These are phyloP conservation scores for Pseudotulostoma volvatum DNA, from an alignment of 495 filamentous ascomycete species.

Conservation along the genomic window DNA sequence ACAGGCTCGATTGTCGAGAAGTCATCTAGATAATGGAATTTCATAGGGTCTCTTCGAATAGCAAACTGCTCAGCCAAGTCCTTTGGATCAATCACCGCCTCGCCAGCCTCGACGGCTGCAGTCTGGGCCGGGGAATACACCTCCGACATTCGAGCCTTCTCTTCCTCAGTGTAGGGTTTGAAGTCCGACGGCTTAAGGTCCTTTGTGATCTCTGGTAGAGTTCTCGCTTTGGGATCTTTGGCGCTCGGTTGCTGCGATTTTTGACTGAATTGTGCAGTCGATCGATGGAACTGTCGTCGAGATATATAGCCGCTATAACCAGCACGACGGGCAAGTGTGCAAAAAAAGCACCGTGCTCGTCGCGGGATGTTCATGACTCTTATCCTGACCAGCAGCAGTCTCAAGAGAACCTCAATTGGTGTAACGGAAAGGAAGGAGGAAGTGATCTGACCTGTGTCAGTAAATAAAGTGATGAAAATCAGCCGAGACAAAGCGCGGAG, in stretches of 20 bases:
- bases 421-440: background rate
- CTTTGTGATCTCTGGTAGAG: conserved; percentile 6
- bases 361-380: conserved; percentile 40
- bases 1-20: conserved; percentile 59
- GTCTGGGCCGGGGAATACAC: conserved; percentile 70
- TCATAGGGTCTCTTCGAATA: conserved; percentile 52
- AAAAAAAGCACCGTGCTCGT: conserved; percentile 41
- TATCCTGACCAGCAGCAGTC: conserved; percentile 18
- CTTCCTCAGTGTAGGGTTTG: conserved; percentile 48
- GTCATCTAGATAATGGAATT: conserved; percentile 70
- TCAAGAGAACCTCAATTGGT: conserved; percentile 1
- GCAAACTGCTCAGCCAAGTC: conserved; percentile 61
- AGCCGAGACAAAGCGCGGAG: too few relatives aligned
- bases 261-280: conserved; percentile 19
- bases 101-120: conserved; percentile 70
- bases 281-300: conserved; percentile 37
- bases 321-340: conserved; percentile 29
- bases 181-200: conserved; percentile 29
- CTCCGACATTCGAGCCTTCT: conserved; percentile 43
- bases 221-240: conserved; percentile 11
- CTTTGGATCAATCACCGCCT: conserved; percentile 58
- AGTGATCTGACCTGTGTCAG: too few relatives aligned
- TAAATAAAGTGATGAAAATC: too few relatives aligned
- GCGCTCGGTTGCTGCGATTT: conserved; percentile 8
- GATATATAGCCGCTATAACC: conserved; percentile 26